Evolutionary conservation across 116 monocot species (phyloP), one percentile per base, ranked within the genome.

Genomic region (Dioscorea cayenensis): DNA sequence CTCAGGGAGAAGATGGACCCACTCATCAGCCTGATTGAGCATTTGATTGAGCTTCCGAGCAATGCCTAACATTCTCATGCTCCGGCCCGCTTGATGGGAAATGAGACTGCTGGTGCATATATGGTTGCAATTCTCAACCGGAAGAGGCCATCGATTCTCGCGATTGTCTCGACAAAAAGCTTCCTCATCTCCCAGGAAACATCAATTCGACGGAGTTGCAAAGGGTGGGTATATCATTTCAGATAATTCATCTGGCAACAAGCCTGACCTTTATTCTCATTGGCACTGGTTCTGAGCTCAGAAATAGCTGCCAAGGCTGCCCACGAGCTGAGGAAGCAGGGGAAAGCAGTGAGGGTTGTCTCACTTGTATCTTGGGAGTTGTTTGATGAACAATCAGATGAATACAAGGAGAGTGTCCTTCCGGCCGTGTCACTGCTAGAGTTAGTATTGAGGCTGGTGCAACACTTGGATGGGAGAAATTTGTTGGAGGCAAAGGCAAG

Each of bases 1-100:
- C 14, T 85, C 92, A n/a, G 18, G 95, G 95, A 25, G 95, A 95
- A 72, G 95, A 95, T 70, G 92, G 95, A 0, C 94, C 99, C 0
- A 99, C 99, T 23, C 99, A 99, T 71, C 99, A 99, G 73, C 95
- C 95, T 6, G n/a, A 92, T 95, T 68, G 95, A 92, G 83, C 96
- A 92, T 65, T 66, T 96, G 71, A 37, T 85, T 35, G n/a, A 96
- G 92, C 67, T 92, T 96, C 76, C 79, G 96, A 25, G 96, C 96
- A 7, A 96, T 96, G 96, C 96, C 92, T 25, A 96, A 92, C 70
- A 83, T 90, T 72, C 58, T 96, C 37, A 90, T 96, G 96, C 77
- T 96, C 52, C 80, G 96, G 4, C 96, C 92, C 2, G 92, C 90
- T n/a, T 14, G 96, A 97, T 75, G 96, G 96, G 2, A n/a, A 88